These are phyloP conservation scores for Sporothrix sp. DNA, from an alignment of 2,329 filamentous ascomycete genomes.

Conservation along the genomic window DNA sequence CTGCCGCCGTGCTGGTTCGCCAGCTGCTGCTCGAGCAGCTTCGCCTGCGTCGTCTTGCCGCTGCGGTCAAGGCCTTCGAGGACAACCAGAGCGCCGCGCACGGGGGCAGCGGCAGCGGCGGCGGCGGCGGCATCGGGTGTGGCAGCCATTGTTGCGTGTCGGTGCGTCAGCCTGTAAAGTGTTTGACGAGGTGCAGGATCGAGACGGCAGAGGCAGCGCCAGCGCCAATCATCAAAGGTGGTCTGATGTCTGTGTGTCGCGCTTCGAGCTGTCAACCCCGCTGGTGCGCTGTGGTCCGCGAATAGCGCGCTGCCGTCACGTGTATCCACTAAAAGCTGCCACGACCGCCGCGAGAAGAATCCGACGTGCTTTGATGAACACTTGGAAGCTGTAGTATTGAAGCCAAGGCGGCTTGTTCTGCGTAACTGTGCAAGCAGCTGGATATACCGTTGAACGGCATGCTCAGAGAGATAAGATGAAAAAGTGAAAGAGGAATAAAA, in stretches of 20 bases:
- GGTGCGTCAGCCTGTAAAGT: neutral
- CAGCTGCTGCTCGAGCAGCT: constrained; percentile 50
- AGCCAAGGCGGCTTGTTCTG: too few species aligned
- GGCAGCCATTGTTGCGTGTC: neutral
- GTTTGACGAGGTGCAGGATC: neutral
- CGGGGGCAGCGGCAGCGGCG: constrained; percentile 10
- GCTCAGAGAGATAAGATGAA: too few species aligned
- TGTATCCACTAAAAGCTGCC: neutral
- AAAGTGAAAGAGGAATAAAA: too few species aligned
- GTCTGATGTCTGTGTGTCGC: too few species aligned
- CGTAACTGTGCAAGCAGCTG: too few species aligned
- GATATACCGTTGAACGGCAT: too few species aligned
- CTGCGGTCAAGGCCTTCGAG: constrained; percentile 84
- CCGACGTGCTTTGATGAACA: too few species aligned
- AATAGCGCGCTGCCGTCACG: neutral
- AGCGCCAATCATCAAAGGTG: neutral
- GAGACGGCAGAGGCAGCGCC: neutral
- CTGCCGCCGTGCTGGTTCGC: constrained; percentile 26
- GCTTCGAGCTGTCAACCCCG: too few species aligned
- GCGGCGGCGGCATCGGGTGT: neutral
- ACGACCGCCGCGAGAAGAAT: too few species aligned
- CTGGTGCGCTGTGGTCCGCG: neutral
- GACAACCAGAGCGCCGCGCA: constrained; percentile 65
- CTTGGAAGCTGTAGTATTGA: too few species aligned
- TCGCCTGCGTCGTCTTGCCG: constrained; percentile 86